A percentile compares a stretch with the other conserved stretches of the same genome.
These are phyloP conservation scores for Tremellales sp. DNA, from an alignment of 1,284 basidiomycete genomes.

Conservation along the genomic window DNA sequence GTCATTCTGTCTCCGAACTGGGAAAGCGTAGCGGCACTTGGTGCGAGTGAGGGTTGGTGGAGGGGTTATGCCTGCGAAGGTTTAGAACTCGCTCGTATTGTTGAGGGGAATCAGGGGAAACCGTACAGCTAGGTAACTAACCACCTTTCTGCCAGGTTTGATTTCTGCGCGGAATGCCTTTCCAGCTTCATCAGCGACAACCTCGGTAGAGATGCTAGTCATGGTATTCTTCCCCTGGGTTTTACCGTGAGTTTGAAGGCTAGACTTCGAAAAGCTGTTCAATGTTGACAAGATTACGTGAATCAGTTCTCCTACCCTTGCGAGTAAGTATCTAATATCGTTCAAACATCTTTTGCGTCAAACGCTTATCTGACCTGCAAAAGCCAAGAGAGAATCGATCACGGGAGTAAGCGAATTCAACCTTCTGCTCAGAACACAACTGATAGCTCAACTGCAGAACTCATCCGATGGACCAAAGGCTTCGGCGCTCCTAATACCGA, in stretches of 20 bases:
- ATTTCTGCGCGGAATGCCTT: slow-evolving; percentile 94
- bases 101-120: too few species aligned
- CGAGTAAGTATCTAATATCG: slow-evolving; percentile 56
- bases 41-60: background rate
- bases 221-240: slow-evolving; percentile 75
- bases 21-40: background rate
- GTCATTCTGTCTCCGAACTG: slow-evolving; percentile 9
- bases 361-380: too few species aligned
- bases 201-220: slow-evolving; percentile 60
- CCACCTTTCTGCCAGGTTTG: slow-evolving; percentile 58
- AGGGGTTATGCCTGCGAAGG: background rate
- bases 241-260: slow-evolving; percentile 68
- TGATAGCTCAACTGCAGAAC: slow-evolving; percentile 48
- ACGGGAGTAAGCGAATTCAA: slow-evolving; percentile 55
- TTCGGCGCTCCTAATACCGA: slow-evolving; percentile 92
- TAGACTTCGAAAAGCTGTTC: background rate
- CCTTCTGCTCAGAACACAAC: background rate
- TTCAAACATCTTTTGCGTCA: too few species aligned
- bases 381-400: slow-evolving; percentile 91
- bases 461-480: slow-evolving; percentile 98
- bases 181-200: slow-evolving; percentile 77
- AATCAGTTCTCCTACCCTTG: slow-evolving; percentile 87
- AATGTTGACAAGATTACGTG: background rate
- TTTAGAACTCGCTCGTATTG: background rate
- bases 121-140: too few species aligned